These are phyloP conservation scores for Fraxinus velutina DNA, from an alignment of 305 asterid species.

Conservation along the genomic window DNA sequence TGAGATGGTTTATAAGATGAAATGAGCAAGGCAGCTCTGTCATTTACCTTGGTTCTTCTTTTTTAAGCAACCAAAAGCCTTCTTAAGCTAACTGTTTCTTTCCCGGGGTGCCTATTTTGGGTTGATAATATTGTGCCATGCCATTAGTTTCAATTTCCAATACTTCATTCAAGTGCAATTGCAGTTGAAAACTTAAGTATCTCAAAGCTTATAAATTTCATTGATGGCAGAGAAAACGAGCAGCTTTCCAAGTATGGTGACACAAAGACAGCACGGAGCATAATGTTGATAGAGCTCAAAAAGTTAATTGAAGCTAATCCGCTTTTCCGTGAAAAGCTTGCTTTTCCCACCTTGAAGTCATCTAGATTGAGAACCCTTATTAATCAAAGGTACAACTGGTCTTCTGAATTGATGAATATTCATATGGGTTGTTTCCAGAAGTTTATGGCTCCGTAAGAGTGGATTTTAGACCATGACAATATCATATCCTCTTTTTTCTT, in stretches of 20 bases:
- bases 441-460: neutral
- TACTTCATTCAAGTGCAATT: constrained; percentile 1
- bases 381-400: constrained; percentile 61
- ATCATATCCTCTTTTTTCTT: neutral
- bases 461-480: neutral
- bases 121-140: neutral
- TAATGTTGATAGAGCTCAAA: constrained; percentile 79
- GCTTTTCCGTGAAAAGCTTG: constrained; percentile 81
- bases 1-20: neutral
- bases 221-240: constrained; percentile 72
- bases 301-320: constrained; percentile 84
- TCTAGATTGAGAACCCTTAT: constrained; percentile 82
- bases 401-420: neutral
- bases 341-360: constrained; percentile 66
- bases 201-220: constrained; percentile 9
- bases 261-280: constrained; percentile 85
- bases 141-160: neutral
- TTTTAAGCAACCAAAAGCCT: neutral
- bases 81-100: constrained; percentile 3
- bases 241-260: constrained; percentile 90
- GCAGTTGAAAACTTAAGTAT: neutral
- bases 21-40: neutral
- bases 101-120: neutral
- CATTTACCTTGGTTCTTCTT: neutral
- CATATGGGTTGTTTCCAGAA: neutral